Evolutionary conservation across 2,329 filamentous ascomycete species (phyloP), one percentile per base, ranked within the genome.

Genomic region (Chalaropsis ovoidea): DNA sequence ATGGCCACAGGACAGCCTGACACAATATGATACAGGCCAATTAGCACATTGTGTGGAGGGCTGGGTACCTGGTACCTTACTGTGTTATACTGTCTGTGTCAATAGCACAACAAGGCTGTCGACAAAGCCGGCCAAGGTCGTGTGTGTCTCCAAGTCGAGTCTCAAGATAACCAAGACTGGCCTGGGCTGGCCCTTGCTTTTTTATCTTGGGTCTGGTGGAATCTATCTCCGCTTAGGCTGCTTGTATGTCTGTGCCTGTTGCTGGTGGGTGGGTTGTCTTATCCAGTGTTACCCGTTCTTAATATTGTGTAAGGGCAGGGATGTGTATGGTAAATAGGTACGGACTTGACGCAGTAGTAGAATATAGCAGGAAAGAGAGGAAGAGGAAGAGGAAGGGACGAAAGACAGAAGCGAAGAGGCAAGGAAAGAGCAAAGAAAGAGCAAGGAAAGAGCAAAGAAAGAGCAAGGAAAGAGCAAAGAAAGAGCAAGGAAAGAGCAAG

Each of bases 21-120:
- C 54, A 60, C 35, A 60, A 11, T 6, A 60, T 60, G 35, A 41
- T 22, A 39, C 54, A 60, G 31, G 17, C 24, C 27, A 60, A 52
- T 52, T 15, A 52, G 19, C 19, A 52, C 47, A 39, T 24, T 10
- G 11, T 52, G 47, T 7, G 24, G 19, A 11, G 19, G 10, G 47
- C 47, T 52, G 19, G 47, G 47, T 52, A 24, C 47, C 47, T 52
- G 47, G 47, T 24, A 52, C 47, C 4, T 52, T 52, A 19, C 19
- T 19, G 24, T 52, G 47, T 2, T 52, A 52, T 6, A 52, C 19
- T 13, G 47, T 15, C 22, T 8, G 17, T 19, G 43, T 47, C 43
- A n/a, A 52, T 13, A 52, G 2, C 1, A 10, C 47, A 24, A 19
- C 5, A 13, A 19, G 5, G 1, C 22, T 10, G 8, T 39, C 3